Evolutionary conservation across 129 eudicot species (phyloP), one percentile per base, ranked within the genome.

Genomic region (Deinandra increscens): DNA sequence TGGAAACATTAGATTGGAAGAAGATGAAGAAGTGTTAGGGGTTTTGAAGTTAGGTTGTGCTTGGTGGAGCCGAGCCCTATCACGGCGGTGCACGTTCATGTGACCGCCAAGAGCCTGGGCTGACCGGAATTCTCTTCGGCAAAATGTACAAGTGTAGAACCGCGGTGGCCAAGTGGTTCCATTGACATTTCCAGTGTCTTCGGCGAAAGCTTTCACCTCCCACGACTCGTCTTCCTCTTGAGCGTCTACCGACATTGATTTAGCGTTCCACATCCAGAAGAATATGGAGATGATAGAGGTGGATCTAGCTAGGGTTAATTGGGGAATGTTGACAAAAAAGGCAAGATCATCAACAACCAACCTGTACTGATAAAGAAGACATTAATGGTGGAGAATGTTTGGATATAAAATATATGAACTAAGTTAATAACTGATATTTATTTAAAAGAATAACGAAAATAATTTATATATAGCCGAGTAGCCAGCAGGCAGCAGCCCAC

Each of bases 81-180:
- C 81, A 9, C 76, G 71, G 29, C 81, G 76, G 60, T 77, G 76
- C 23, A 77, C 72, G 4, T 77, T 77, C 81, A 77, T 77, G 31
- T 77, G 81, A n/a, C 81, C 81, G 4, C 76, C 81, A 2, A 77
- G 60, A 9, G 76, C 72, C 26, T 62, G 72, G 5, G 76, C 76
- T 0, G 81, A 77, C 29, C 66, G 65, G 39, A 77, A 77, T 70
- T 70, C 76, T 55, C 81, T 50, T 33, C 33, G 41, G 29, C 76
- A 62, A 42, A 77, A 70, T 23, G 81, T 77, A 37, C 81, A 77
- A 23, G 76, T 70, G 64, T 77, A 70, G 3, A 76, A 62, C 10
- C 29, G 48, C 0, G 76, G 76, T 3, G 81, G 81, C 81, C 76
- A 70, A 4, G 81, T 76, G 36, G 58, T 77, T 70, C 75, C 76